Conservation (phyloP, 805 yeast genomes). For the Suhomyces sp. region DNA sequence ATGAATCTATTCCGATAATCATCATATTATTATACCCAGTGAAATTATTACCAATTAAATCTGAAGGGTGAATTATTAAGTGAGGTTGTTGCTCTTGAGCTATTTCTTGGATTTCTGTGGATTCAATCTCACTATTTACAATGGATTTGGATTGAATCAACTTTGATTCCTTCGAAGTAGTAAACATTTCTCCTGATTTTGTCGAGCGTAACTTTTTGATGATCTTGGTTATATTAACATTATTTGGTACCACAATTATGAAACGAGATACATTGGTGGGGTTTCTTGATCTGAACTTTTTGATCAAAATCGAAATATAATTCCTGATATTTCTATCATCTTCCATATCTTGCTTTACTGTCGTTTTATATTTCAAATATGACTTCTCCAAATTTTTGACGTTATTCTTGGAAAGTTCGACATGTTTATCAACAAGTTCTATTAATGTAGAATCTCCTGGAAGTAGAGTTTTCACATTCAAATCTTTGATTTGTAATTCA, state of each 20-base stretch:
- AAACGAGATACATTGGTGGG: conserved; percentile 10
- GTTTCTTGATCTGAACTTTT: conserved; percentile 6
- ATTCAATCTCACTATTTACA: too few species aligned
- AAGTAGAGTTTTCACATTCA: conserved; percentile 7
- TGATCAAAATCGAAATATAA: conserved; percentile 1
- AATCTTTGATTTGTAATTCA: conserved; percentile 5
- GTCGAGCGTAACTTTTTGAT: conserved; percentile 2
- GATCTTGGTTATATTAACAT: conserved; percentile 7
- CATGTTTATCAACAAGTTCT: conserved; percentile 12
- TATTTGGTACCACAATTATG: conserved; percentile 18
- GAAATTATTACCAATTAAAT: conserved; percentile 15
- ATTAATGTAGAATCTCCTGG: conserved; percentile 8
- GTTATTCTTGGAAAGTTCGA: conserved; percentile 9
- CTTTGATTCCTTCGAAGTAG: not conserved
- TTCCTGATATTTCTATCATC: not conserved
- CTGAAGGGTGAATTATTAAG: conserved; percentile 11
- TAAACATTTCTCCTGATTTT: not conserved
- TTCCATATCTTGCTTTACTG: not conserved
- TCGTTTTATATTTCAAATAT: conserved; percentile 11
- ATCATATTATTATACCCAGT: conserved; percentile 13
- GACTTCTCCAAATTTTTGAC: conserved; percentile 16
- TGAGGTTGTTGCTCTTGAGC: not conserved
- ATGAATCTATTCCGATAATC: conserved; percentile 19
- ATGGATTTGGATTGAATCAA: not conserved
- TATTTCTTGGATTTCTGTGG: too few species aligned